These are phyloP conservation scores for Tetrahymena malaccensis DNA, from an alignment of 73 alveolate genomes.

Conservation along the genomic window DNA sequence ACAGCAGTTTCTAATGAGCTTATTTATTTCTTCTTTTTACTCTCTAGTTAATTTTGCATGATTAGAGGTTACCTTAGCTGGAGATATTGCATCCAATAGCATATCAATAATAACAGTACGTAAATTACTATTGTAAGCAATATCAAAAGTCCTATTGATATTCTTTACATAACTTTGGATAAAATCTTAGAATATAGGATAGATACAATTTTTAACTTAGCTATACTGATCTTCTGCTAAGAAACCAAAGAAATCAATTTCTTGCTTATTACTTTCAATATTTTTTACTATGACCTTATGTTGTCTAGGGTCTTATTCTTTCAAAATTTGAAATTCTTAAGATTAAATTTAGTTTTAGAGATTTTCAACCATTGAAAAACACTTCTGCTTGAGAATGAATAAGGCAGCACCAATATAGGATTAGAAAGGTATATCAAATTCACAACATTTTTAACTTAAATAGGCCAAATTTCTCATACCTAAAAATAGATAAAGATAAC, in stretches of 20 bases:
- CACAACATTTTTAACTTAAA: neutral
- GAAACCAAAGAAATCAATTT: neutral
- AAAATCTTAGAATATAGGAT: neutral
- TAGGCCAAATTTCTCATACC: neutral
- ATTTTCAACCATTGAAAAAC: neutral
- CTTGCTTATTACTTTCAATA: neutral
- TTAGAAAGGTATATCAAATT: neutral
- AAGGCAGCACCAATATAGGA: neutral
- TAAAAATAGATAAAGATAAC: neutral
- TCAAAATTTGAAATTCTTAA: neutral
- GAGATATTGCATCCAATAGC: neutral
- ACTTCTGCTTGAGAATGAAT: neutral
- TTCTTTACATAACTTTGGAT: neutral
- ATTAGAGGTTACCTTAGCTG: neutral
- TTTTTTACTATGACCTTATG: neutral
- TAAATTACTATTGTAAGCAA: neutral
- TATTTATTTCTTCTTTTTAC: neutral
- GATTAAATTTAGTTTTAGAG: neutral
- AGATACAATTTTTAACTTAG: neutral
- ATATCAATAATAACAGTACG: neutral
- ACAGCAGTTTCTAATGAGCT: neutral
- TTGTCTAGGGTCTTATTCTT: neutral
- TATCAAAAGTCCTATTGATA: neutral
- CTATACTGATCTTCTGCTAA: neutral
- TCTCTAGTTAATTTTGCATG: neutral